Evolutionary conservation across 2,329 filamentous ascomycete species (phyloP).

Genomic region (Botryotinia calthae): DNA sequence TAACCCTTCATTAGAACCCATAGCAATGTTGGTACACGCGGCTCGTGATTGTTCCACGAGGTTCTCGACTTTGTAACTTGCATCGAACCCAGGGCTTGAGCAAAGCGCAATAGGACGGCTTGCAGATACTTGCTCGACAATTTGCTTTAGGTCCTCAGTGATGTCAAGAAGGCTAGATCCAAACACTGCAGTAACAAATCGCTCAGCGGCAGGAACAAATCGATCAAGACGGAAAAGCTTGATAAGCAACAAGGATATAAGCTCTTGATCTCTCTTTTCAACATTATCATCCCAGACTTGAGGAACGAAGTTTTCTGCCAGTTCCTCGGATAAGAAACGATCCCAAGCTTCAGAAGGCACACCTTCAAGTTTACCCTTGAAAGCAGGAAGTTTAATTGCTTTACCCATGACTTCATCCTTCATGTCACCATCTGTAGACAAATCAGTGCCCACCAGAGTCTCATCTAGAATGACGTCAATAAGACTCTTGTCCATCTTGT

Average conservation of each 20-base stretch:
- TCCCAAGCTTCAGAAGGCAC: conserved; percentile 69
- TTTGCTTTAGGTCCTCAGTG: conserved; percentile 79
- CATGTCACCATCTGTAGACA: conserved; percentile 65
- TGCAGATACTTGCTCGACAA: conserved; percentile 79
- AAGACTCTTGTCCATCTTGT: conserved; percentile 86
- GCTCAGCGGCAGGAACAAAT: conserved; percentile 88
- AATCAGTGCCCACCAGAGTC: conserved; percentile 70
- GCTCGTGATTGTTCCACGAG: conserved; percentile 81
- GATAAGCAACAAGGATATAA: conserved; percentile 82
- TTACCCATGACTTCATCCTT: conserved; percentile 67
- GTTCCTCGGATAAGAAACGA: conserved; percentile 78
- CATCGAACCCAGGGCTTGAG: conserved; percentile 95
- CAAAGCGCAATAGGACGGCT: conserved; percentile 86
- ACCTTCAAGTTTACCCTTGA: conserved; percentile 69
- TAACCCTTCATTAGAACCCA: conserved; percentile 95
- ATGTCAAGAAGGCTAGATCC: conserved; percentile 78
- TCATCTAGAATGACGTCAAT: conserved; percentile 85
- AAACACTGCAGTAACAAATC: conserved; percentile 85
- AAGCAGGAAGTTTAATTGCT: conserved; percentile 65
- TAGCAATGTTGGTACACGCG: conserved; percentile 93
- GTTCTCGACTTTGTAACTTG: conserved; percentile 97
- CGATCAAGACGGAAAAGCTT: conserved; percentile 95
- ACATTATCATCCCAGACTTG: conserved; percentile 66
- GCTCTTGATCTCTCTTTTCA: conserved; percentile 68
- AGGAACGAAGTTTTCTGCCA: conserved; percentile 82